Percentiles rank a stretch among this genome's conserved stretches.
phyloP scores from a whole-genome alignment of 2,329 filamentous ascomycete species.

The Alternaria angustiovoidea region DNA sequence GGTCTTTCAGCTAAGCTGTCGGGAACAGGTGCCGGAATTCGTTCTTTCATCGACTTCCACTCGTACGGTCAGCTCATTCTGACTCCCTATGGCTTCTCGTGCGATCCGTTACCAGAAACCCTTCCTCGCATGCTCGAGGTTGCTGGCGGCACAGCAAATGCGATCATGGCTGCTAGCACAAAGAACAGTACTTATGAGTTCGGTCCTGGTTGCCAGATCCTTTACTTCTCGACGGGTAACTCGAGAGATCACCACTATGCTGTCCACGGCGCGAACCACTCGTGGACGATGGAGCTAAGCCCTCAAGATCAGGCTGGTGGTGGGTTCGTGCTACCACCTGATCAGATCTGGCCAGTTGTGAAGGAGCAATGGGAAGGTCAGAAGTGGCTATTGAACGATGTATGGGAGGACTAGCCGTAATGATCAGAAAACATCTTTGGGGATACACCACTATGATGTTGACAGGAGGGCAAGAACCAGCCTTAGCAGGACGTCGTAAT shows the following conservation, averaged over 20 bases:
- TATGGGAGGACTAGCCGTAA: constrained; percentile 19
- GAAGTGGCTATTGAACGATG: constrained; percentile 29
- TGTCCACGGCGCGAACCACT: constrained; percentile 51
- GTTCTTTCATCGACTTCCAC: constrained; percentile 71
- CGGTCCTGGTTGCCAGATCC: constrained; percentile 64
- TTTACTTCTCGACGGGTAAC: constrained; percentile 63
- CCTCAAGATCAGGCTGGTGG: constrained; percentile 52
- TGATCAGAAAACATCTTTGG: not conserved
- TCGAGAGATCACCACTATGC: constrained; percentile 55
- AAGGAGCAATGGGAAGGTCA: constrained; percentile 57
- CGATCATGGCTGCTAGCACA: constrained; percentile 58
- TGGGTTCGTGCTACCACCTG: constrained; percentile 59
- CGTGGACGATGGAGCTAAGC: constrained; percentile 59
- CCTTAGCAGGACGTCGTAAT: not conserved
- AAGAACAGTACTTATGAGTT: constrained; percentile 47
- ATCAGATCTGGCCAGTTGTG: constrained; percentile 56
- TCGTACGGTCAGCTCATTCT: constrained; percentile 68
- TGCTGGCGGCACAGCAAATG: constrained; percentile 39
- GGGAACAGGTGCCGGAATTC: constrained; percentile 57
- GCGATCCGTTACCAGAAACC: constrained; percentile 54
- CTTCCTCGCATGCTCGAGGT: constrained; percentile 55
- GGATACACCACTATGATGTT: not conserved
- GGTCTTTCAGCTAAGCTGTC: constrained; percentile 54
- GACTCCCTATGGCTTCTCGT: constrained; percentile 63
- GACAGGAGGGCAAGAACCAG: not conserved